These are phyloP conservation scores for Botrytis aclada DNA, from an alignment of 2,329 filamentous ascomycete species.

Conservation along the genomic window DNA sequence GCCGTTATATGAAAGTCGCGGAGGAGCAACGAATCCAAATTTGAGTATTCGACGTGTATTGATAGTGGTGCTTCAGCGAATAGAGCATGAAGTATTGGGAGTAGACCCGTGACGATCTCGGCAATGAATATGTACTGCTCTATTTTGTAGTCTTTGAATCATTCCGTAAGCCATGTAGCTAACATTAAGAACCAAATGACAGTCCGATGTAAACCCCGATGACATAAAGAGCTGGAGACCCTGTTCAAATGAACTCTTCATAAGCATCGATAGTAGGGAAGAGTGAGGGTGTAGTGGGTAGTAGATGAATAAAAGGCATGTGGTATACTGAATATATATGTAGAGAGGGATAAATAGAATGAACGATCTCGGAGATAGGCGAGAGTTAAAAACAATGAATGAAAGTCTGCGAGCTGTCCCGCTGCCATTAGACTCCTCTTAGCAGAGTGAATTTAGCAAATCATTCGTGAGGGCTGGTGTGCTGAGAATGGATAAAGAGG, in stretches of 20 bases:
- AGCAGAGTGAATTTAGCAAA: background rate
- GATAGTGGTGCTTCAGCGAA: background rate
- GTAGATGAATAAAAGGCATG: background rate
- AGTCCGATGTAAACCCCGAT: background rate
- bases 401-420: background rate
- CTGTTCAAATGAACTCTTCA: background rate
- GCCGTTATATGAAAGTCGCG: background rate
- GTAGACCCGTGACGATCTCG: background rate
- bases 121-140: background rate
- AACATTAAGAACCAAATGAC: too few species aligned
- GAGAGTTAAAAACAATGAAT: background rate
- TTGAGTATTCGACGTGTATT: background rate
- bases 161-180: background rate
- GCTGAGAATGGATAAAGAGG: accelerated
- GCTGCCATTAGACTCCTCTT: background rate
- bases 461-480: background rate
- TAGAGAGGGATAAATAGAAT: background rate
- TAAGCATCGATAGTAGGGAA: background rate
- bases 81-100: background rate
- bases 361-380: background rate
- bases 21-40: background rate
- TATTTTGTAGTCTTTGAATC: background rate
- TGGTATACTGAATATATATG: background rate
- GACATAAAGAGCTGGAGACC: background rate
- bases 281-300: background rate